Base-by-base conservation (phyloP, 768 basidiomycete genomes). In the Suillus americanus region DNA sequence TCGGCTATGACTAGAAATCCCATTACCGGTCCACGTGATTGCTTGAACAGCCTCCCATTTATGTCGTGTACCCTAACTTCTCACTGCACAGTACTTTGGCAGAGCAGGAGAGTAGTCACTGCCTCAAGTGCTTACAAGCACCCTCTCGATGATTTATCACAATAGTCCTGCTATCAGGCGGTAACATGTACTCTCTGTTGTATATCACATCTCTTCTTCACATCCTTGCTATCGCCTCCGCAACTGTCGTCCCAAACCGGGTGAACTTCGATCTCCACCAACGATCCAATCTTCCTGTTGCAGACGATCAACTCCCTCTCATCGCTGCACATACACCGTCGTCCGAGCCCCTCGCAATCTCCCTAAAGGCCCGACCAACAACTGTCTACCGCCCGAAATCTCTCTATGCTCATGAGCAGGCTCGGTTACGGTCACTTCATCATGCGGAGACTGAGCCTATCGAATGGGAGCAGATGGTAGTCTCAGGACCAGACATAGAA, bases 401-500 rank as follows among this genome's bases (percentile, higher is more conserved):
- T 8, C 75, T 79, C 14, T 78, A 79, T 14, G 82, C 78, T 10
- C 74, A 87, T 16, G 82, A 87, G 64, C 77, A 77, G 60, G 86
- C 85, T 13, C 82, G 89, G 10, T 73, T 77, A 50, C 78, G 82
- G 60, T 90, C 89, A 6, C 70, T 86, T 46, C 76, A 74, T 23
- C 71, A 79, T 38, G 75, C 71, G 18, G 80, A 89, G 74, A 84
- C 81, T 69, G 83, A 87, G 59, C 69, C 70, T 2, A 70, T 89
- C 1, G 78, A 85, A 48, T 97, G 95, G 95, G 86, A 90, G 40
- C 79, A 82, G 56, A 74, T 85, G 3, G 80, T 87, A 50, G 79
- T 93, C 13, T 79, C 84, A 4, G 93, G 82, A 4, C 97, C 97
- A 0, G 90, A 97, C 72, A 75, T 95, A 18, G 83, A 85, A 64